Base-by-base conservation (phyloP, 495 filamentous ascomycete genomes). In the Darksidea phi region DNA sequence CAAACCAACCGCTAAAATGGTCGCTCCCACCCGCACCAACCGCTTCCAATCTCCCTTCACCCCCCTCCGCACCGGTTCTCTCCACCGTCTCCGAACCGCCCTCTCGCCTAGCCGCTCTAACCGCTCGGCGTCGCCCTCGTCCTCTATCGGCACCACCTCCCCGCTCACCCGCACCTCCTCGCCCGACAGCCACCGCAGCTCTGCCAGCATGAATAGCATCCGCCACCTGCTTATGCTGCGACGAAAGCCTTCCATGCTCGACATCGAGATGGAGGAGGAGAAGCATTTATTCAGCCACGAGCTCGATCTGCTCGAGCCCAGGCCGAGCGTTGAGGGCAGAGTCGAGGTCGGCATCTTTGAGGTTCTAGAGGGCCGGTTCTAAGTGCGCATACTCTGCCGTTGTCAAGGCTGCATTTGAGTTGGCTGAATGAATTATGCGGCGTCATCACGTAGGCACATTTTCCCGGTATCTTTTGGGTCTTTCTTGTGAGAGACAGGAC, bases 211-310 rank as follows among this genome's bases (percentile, higher is more conserved):
- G 20, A 42, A 52, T 49, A 61, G 54, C 57, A 51, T 73, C 56
- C 49, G 56, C 48, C 28, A 38, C 13, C 28, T 71, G 55, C 41
- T 70, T 20, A 28, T 48, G 34, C 49, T 74, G 36, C 56, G 71
- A 18, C 69, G 71, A 17, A 72, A 73, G 54, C 67, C 67, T 23
- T 69, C 63, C 49, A 54, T 65, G 45, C 61, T 65, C 12, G 70
- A 74, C 42, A 25, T 73, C 23, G 69, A 74, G 63, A 64, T 70
- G 54, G 68, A 75, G 50, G 70, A 74, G 63, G 73, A 75, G 62
- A 45, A 58, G 18, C 34, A 55, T 11, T 28, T 64, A 21, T 70
- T 71, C 48, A 56, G 61, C 28, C 63, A 67, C 43, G 72, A 72
- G 61, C 52, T 75, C 2, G 64, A 66, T 1, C 46, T 75, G 52